A percentile compares a stretch with the other conserved stretches of the same genome.
Conservation (phyloP, 2,329 filamentous ascomycete genomes). For the Nannizziopsis arthrosporioides region DNA sequence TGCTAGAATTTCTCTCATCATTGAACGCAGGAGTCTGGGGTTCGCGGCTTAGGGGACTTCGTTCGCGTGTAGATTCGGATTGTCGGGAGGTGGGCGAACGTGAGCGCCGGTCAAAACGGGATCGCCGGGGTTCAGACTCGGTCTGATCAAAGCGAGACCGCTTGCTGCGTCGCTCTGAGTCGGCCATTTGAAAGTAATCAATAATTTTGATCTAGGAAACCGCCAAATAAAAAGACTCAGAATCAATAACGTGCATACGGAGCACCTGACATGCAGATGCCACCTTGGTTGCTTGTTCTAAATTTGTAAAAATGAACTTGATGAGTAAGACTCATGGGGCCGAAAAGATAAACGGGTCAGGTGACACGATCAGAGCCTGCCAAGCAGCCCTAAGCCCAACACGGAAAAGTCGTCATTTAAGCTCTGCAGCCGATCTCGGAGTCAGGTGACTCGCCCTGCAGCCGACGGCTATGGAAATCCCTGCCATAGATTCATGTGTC, state of each 20-base stretch:
- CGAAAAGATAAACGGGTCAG: not conserved
- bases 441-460: constrained; percentile 12
- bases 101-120: constrained; percentile 84
- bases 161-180: constrained; percentile 64
- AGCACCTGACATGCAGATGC: too few relatives aligned
- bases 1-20: constrained; percentile 32
- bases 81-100: constrained; percentile 62
- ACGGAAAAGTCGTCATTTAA: constrained; percentile 1
- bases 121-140: constrained; percentile 63
- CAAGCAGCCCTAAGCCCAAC: constrained; percentile 13
- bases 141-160: constrained; percentile 91
- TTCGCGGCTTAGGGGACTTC: constrained; percentile 59
- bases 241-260: too few relatives aligned
- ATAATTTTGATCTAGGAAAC: not conserved
- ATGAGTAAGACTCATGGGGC: not conserved
- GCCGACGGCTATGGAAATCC: too few relatives aligned
- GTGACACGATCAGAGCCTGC: not conserved
- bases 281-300: too few relatives aligned
- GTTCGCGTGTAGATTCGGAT: constrained; percentile 60
- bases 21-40: constrained; percentile 38
- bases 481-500: too few relatives aligned
- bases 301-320: not conserved
- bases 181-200: constrained; percentile 50
- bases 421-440: constrained; percentile 10
- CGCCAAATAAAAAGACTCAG: not conserved